Evolutionary conservation across 2,329 filamentous ascomycete genomes (phyloP), one percentile per base, ranked within the genome.

Genomic region (Paracoccidioides brasiliensis): DNA sequence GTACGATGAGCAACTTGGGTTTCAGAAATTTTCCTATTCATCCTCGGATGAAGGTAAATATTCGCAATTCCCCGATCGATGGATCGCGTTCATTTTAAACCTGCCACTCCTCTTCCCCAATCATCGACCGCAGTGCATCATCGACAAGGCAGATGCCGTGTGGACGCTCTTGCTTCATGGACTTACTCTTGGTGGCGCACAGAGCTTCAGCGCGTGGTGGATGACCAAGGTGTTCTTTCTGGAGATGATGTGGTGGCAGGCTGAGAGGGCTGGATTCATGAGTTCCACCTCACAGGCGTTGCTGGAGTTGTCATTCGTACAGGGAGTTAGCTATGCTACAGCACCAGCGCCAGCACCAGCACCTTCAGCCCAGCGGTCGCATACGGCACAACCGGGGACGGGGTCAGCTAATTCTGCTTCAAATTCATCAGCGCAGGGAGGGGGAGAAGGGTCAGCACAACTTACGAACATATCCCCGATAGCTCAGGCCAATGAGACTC

Each of bases 201-300:
- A 71, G 49, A 76, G 73, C 57, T 76, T 75, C 57, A 74, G 73
- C 60, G 71, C 72, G 5, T 76, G 73, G 73, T 75, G 73, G 73
- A 87, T 96, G 56, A 90, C 90, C 3, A 95, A 96, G 69, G 90
- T 91, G 56, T 97, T 91, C 78, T 81, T 96, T 53, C 90, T 96
- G 65, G 91, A 97, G 72, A 94, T 95, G 88, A 82, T 90, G 52
- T 79, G 86, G 56, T 96, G 94, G 79, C 77, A 95, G 62, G 89
- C 88, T 0, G 89, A 94, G 64, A 84, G 90, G 63, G 91, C 90
- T 52, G 91, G 91, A 0, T 96, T 96, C 66, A 83, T 96, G 75
- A 77, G 77, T 37, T 75, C 77, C 58, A 69, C 70, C 2, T 72
- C 72, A 1, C 66, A 63, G 45, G 66, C 67, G 30, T 57, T 70